These are phyloP conservation scores for Chamaecyparis obtusa DNA, from an alignment of 75 land plant genomes.

Conservation along the genomic window DNA sequence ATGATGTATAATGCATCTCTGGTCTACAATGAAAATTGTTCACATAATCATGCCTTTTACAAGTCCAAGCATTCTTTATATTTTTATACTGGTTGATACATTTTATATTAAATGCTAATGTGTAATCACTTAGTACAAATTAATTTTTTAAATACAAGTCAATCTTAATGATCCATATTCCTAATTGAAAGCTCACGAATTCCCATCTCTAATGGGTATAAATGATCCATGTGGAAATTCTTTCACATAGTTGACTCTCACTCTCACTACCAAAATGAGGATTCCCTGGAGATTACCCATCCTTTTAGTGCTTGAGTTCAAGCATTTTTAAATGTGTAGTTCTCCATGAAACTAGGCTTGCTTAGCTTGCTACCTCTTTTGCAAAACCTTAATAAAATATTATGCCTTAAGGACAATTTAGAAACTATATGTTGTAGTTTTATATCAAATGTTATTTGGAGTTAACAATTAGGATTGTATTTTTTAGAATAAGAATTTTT, in stretches of 20 bases:
- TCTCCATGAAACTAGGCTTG: background rate
- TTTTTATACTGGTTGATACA: background rate
- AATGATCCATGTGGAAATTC: background rate
- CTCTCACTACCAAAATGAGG: background rate
- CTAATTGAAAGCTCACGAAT: background rate
- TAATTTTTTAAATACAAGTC: background rate
- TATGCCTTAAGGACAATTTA: too few relatives aligned
- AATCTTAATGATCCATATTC: background rate
- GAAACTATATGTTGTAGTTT: background rate
- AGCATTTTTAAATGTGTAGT: background rate
- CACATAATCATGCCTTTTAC: too few relatives aligned
- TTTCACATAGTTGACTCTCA: background rate
- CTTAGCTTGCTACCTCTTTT: background rate
- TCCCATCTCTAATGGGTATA: background rate
- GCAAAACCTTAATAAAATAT: background rate
- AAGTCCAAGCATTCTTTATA: background rate
- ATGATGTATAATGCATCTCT: too few relatives aligned
- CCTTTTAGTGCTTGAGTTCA: background rate
- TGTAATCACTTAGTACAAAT: background rate
- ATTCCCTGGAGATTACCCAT: background rate
- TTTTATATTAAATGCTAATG: background rate
- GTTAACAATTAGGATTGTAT: background rate
- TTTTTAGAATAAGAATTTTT: background rate
- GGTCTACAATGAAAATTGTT: too few relatives aligned
- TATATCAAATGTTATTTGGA: background rate